Base-by-base conservation (phyloP, 2,329 filamentous ascomycete species). In the Knufia fluminis region DNA sequence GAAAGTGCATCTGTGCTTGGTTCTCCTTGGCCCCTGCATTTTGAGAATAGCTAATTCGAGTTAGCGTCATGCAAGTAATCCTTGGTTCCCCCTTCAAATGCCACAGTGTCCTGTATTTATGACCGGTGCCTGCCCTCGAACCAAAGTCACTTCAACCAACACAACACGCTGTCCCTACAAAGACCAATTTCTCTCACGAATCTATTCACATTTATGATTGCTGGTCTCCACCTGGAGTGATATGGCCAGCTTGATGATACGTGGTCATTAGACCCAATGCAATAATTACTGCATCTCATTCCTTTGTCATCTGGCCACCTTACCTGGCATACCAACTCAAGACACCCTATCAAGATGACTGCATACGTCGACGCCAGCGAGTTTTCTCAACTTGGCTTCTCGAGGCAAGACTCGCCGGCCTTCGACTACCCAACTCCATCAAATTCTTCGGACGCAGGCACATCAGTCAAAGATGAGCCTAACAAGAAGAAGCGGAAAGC, bases 401-500 rank as follows among this genome's bases (percentile, higher is more conserved):
- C 47, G 10, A 40, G 46, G 39, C 54, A 56, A 35, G 38, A 47
- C 23, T 46, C 49, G 28, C 46, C 31, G 17, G 24, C 23, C 40
- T 20, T 19, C 40, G 35, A 46, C 35, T 58, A 58, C 22, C 57
- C 57, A 4, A 55, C 52, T 22, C 52, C 57, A 23, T 48, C 52
- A 10, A 49, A 52, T 7, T 53, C 53, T 46, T 54, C 53, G 17
- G 52, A 57, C 14, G 52, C 54, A 14, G 45, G 32, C 23, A 48
- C 46, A 31, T 47, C 53, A 26, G 23, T 52, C 23, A 42, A 54
- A 10, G 26, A 35, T 3, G 52, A 57, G 44, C 39, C 52, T 9
- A 14, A 23, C 0, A 58, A 57, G 50, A 96, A 96, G 80, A 96
- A 96, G 80, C 78, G 92, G 62, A 98, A 97, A 73, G 97, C 92